Conservation (phyloP, 306 rosid species). For the Astragalus membranaceus region DNA sequence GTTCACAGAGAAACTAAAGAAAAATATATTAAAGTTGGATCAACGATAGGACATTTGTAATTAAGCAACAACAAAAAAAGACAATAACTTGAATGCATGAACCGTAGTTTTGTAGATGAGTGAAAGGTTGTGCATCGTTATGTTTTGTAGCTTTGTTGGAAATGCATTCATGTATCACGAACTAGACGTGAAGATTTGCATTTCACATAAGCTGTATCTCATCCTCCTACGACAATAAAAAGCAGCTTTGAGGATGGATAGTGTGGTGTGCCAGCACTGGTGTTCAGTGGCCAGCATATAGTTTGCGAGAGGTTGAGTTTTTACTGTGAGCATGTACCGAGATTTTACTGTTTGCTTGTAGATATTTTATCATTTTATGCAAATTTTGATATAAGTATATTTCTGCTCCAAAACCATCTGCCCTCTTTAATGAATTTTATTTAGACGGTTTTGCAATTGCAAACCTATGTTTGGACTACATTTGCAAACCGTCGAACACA, state of each 20-base stretch:
- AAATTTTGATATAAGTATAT: neutral
- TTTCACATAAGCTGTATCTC: slow-evolving; percentile 2
- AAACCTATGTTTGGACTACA: too few relatives aligned
- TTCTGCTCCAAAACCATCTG: neutral
- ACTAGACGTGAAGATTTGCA: slow-evolving; percentile 19
- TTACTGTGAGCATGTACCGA: slow-evolving; percentile 6
- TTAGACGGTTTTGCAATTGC: too few relatives aligned
- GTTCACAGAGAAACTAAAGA: slow-evolving; percentile 1
- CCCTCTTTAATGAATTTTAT: neutral
- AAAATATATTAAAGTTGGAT: slow-evolving; percentile 7
- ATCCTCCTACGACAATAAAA: slow-evolving; percentile 13
- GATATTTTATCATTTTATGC: slow-evolving; percentile 5
- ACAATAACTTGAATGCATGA: slow-evolving; percentile 16
- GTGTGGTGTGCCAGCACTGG: slow-evolving; percentile 21
- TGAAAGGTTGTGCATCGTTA: slow-evolving; percentile 33
- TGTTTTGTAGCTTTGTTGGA: slow-evolving; percentile 29
- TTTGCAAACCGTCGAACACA: too few relatives aligned
- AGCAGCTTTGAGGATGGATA: slow-evolving; percentile 11
- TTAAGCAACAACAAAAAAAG: neutral
- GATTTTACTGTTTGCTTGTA: slow-evolving; percentile 21
- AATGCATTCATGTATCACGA: slow-evolving; percentile 3
- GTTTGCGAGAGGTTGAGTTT: slow-evolving; percentile 15
- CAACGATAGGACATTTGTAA: neutral
- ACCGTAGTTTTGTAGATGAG: slow-evolving; percentile 37
- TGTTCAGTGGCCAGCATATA: slow-evolving; percentile 2